phyloP scores from a whole-genome alignment of 1,284 basidiomycete species.

The Ceratobasidium sp. region DNA sequence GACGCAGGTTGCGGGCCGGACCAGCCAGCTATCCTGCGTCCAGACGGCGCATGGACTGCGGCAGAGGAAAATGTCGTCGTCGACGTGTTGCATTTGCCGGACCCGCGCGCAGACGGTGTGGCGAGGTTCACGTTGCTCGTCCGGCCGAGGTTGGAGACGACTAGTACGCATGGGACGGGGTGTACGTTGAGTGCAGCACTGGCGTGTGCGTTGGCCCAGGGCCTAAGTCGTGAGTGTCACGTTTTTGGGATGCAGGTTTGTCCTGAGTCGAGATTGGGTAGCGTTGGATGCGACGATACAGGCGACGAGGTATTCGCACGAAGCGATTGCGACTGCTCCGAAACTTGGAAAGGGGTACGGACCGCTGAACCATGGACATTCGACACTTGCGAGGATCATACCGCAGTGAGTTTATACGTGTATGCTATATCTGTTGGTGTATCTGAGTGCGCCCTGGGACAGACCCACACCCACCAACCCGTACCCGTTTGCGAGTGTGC shows the following conservation, averaged over 20 bases:
- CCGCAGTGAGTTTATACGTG: constrained; percentile 61
- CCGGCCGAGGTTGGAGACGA: constrained; percentile 72
- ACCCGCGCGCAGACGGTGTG: constrained; percentile 49
- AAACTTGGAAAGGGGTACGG: constrained; percentile 82
- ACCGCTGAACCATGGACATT: constrained; percentile 88
- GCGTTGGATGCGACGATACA: constrained; percentile 55
- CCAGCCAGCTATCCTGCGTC: constrained; percentile 42
- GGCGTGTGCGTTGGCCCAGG: constrained; percentile 72
- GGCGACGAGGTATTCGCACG: constrained; percentile 79
- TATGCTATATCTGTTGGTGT: neutral
- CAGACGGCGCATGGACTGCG: neutral
- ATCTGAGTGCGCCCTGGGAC: constrained; percentile 2
- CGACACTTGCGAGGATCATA: constrained; percentile 63
- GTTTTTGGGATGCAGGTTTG: constrained; percentile 13
- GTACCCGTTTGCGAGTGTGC: constrained; percentile 73
- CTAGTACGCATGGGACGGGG: constrained; percentile 91
- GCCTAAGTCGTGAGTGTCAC: constrained; percentile 59
- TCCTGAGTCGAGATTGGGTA: neutral
- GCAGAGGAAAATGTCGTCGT: constrained; percentile 64
- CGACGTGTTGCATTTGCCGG: constrained; percentile 73
- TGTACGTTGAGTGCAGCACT: constrained; percentile 91
- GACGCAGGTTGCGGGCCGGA: constrained; percentile 44
- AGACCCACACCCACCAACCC: constrained; percentile 72
- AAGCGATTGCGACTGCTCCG: constrained; percentile 76
- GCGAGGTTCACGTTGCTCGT: constrained; percentile 64